Base-by-base conservation (phyloP, 371 early-diverging fungal species). In the Blakeslea trispora region DNA sequence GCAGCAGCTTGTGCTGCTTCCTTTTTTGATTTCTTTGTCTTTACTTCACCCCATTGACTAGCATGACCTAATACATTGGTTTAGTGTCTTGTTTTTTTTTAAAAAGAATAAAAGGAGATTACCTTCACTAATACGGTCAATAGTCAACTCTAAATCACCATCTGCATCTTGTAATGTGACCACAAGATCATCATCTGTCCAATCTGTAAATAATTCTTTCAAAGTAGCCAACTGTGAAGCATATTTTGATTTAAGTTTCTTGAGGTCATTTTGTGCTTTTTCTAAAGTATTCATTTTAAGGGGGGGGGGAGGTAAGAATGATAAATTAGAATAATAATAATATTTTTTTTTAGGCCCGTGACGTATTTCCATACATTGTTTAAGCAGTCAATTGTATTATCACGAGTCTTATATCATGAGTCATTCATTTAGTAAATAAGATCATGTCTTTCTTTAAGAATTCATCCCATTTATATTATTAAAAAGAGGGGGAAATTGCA, bases 151-250 rank as follows among this genome's bases (percentile, higher is more conserved):
- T 32, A 95, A 74, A 66, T 95, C 94, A 31, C 95, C 95, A 47
- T 86, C 72, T 28, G 88, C 87, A 54, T 97, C 97, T 71, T 91
- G 84, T 59, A 97, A 69, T 23, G 86, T 87, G 53, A 84, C 88
- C 52, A 93, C 69, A 56, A 97, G 84, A 75, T 95, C 96, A 56
- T 85, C 88, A 67, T 95, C 95, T 57, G 92, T 74, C 96, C 96
- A 97, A 55, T 88, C 88, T 56, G 86, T 74, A 68, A 94, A 95
- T 69, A 96, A 68, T 61, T 91, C 91, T 70, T 83, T 84, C 50
- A 95, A 84, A 43, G 84, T 81, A 42, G 80, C 63, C 55, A 95
- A 79, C 61, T 89, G 77, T 55, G 61, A 63, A 47, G 75, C 74
- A 77, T 91, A 91, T 66, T 79, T 80, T 51, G 64, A 71, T 59